Base-by-base conservation (phyloP, 257 asterid species). In the Lithospermum erythrorhizon region DNA sequence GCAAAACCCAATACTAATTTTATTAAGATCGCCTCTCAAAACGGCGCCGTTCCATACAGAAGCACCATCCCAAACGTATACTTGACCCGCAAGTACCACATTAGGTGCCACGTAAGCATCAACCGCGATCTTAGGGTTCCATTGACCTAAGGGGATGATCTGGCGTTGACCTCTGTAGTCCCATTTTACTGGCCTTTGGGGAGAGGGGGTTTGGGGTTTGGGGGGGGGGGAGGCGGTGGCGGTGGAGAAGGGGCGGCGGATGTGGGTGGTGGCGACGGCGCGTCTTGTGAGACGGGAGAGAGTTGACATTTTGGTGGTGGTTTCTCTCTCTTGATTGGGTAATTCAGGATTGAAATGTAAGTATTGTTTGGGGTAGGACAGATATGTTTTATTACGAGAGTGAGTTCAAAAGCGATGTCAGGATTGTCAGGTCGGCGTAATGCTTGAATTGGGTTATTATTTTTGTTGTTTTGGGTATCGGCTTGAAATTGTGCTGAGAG, bases 31-130 rank as follows among this genome's bases (percentile, higher is more conserved):
- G 23, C 95, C 97, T 16, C 97, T 72, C 61, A 87, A 51, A 32
- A 87, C 95, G 57, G 95, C 78, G 53, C 96, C 83, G 70, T 78
- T 83, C 97, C 96, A 90, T 19, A 90, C 90, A 45, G 95, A 89
- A 10, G 97, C 93, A 45, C 95, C 90, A 70, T 89, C 97, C 56
- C 65, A 75, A 61, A 89, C 95, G n/a, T 75, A 77, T 22, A 89
- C 95, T 68, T 89, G 97, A n/a, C 97, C 97, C 48, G 95, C 97
- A 58, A 89, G 79, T 30, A 90, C 95, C 58, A 85, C 97, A 59
- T 85, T 90, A 0, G 95, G 96, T 16, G 97, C 97, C 77, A 90
- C 97, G 65, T 87, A 90, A 58, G 97, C 94, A 61, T 90, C 96
- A 53, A 89, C 95, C 23, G 97, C 95, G 61, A 83, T 66, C 72